Conservation (phyloP, 148 eudicot species). For the Rhododendron henanense region DNA sequence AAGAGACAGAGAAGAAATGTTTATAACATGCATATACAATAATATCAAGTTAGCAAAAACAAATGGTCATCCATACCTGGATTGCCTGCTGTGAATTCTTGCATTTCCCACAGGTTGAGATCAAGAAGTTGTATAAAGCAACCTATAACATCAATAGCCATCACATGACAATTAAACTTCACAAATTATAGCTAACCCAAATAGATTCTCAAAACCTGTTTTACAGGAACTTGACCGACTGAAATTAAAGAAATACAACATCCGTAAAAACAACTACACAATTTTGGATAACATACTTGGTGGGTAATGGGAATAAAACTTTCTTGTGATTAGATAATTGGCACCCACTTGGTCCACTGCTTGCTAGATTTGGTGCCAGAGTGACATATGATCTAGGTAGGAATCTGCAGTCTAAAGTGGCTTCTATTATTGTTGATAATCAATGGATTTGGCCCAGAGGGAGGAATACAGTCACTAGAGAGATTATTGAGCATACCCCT, state of each 20-base stretch:
- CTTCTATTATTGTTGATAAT: too few relatives aligned
- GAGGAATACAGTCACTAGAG: too few relatives aligned
- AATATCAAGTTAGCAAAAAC: neutral
- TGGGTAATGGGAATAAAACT: too few relatives aligned
- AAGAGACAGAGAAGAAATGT: conserved; percentile 13
- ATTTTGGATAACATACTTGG: too few relatives aligned
- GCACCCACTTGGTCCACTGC: too few relatives aligned
- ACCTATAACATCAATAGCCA: conserved; percentile 36
- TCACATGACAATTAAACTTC: neutral
- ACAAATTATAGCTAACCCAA: neutral
- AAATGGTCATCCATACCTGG: conserved; percentile 35
- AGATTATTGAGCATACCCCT: too few relatives aligned
- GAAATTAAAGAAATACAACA: neutral
- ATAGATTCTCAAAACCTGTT: neutral
- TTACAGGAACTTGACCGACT: neutral
- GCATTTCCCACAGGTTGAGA: conserved; percentile 84
- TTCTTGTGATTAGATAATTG: too few relatives aligned
- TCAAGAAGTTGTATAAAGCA: conserved; percentile 78
- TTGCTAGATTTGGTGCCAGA: too few relatives aligned
- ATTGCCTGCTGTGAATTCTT: conserved; percentile 65
- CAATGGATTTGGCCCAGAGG: too few relatives aligned
- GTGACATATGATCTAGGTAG: too few relatives aligned
- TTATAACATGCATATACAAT: neutral
- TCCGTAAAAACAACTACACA: neutral
- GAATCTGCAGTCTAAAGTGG: too few relatives aligned